A percentile compares a stretch with the other conserved stretches of the same genome.
Conservation (phyloP, 192 early-diverging fungal species). For the Backusella tarrabulga region DNA sequence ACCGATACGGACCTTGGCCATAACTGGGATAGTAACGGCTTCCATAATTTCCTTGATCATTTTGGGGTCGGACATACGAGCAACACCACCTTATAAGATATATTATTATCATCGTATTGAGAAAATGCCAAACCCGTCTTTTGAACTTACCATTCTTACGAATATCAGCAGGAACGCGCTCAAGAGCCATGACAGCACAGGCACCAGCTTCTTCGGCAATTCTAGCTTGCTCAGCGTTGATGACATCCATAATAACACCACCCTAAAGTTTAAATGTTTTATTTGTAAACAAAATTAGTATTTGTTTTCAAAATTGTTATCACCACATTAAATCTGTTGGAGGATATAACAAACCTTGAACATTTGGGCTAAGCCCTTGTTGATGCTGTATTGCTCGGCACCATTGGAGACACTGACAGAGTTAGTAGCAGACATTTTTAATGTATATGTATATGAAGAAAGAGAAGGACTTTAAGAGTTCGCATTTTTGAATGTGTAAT, state of each 20-base stretch:
- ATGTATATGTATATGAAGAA: background rate
- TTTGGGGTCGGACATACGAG: conserved; percentile 97
- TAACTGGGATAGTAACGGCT: conserved; percentile 97
- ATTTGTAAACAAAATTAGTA: background rate
- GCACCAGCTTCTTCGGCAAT: conserved; percentile 98
- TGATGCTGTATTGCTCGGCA: conserved; percentile 73
- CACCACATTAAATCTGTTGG: background rate
- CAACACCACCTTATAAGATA: conserved; percentile 70
- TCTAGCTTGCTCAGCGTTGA: conserved; percentile 95
- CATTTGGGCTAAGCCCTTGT: conserved; percentile 97
- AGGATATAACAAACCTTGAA: conserved; percentile 72
- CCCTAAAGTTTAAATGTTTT: conserved; percentile 51
- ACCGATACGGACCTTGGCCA: conserved; percentile 98
- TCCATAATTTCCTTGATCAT: conserved; percentile 97
- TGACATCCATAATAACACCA: conserved; percentile 99
- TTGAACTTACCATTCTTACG: conserved; percentile 79
- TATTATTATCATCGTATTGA: background rate
- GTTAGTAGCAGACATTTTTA: conserved; percentile 31
- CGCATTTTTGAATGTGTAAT: background rate
- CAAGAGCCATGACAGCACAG: conserved; percentile 95
- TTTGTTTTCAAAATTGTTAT: background rate
- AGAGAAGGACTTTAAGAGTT: background rate
- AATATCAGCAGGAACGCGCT: conserved; percentile 98
- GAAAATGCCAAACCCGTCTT: background rate
- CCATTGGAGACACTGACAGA: conserved; percentile 39